Conservation (phyloP, 1,139 yeast species). For the Kurtzmaniella quercitrusa region DNA sequence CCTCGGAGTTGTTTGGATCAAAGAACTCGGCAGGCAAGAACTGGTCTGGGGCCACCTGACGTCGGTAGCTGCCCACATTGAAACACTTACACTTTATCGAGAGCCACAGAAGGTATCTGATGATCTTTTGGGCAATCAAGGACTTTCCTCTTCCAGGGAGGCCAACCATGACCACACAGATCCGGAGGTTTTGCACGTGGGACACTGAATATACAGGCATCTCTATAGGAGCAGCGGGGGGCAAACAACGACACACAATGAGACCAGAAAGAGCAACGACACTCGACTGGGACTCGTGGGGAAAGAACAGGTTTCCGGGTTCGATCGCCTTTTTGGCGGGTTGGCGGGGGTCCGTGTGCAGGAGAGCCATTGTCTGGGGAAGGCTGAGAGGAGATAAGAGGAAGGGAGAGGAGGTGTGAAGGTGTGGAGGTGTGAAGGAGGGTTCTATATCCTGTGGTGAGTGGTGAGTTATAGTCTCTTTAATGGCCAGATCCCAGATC, state of each 20-base stretch:
- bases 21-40: constrained; percentile 65
- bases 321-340: neutral
- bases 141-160: constrained; percentile 72
- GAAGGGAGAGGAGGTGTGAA: too few species aligned
- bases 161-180: constrained; percentile 76
- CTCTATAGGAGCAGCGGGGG: neutral
- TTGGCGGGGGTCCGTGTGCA: neutral
- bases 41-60: constrained; percentile 44
- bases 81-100: constrained; percentile 84
- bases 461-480: too few species aligned
- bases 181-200: constrained; percentile 65
- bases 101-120: constrained; percentile 87
- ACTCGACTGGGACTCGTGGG: neutral
- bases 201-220: constrained; percentile 78
- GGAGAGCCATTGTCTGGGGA: neutral
- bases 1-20: constrained; percentile 61
- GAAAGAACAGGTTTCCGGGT: neutral
- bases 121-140: constrained; percentile 78
- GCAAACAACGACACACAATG: neutral
- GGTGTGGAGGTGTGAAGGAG: too few species aligned
- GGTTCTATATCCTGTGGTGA: too few species aligned
- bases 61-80: constrained; percentile 83
- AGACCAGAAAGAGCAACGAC: constrained; percentile 2
- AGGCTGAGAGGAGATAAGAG: too few species aligned
- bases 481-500: too few species aligned